phyloP scores from a whole-genome alignment of 441 rosid species.

The Erodium chrysanthum region DNA sequence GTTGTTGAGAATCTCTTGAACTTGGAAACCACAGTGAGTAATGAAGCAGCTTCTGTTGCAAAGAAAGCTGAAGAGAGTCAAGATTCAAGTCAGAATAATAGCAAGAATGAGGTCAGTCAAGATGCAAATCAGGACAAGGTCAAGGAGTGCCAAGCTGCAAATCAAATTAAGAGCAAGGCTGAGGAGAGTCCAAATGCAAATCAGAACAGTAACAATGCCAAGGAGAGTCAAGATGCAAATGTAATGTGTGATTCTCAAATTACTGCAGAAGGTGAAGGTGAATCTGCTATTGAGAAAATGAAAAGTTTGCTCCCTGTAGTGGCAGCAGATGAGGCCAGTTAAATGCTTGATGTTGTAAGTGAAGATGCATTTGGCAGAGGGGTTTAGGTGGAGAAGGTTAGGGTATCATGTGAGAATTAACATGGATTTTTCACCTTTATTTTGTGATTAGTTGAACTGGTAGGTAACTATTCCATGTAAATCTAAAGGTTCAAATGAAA shows the following conservation, averaged over 20 bases:
- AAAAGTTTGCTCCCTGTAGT: too few relatives aligned
- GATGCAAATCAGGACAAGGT: background rate
- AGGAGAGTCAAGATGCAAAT: background rate
- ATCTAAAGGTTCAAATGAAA: background rate
- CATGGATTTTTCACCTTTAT: background rate
- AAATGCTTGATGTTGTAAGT: background rate
- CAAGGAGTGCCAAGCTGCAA: background rate
- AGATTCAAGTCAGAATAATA: background rate
- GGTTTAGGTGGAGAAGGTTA: background rate
- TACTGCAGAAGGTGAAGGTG: background rate
- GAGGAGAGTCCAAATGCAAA: background rate
- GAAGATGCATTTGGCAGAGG: background rate
- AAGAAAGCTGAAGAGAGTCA: background rate
- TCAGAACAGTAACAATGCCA: background rate
- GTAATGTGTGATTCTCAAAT: background rate
- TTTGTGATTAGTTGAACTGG: background rate
- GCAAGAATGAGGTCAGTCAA: background rate
- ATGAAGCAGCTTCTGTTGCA: slow-evolving; percentile 8
- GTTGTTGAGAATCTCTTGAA: too few relatives aligned
- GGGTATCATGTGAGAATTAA: background rate
- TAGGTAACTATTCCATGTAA: background rate
- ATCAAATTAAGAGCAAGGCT: background rate
- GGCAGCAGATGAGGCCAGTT: background rate
- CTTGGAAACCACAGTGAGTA: slow-evolving; percentile 14
- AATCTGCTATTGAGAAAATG: background rate